Evolutionary conservation across 1,284 basidiomycete species (phyloP).

Genomic region (Pyrrhoderma noxium): DNA sequence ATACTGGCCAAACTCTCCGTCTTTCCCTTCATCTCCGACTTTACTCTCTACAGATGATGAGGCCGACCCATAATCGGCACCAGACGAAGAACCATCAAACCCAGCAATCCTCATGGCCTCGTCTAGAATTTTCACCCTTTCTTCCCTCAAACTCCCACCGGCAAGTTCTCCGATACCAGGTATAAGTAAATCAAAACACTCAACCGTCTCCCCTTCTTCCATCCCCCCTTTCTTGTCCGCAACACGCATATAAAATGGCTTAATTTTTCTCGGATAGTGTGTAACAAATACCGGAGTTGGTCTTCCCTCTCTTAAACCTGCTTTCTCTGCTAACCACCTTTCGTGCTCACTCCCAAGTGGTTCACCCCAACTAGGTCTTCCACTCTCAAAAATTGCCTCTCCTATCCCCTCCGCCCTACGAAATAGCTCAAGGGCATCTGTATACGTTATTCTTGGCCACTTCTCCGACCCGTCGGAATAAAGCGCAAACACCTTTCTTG

Average conservation of each 20-base stretch:
- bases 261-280: slow-evolving; percentile 76
- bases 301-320: slow-evolving; percentile 24
- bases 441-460: slow-evolving; percentile 80
- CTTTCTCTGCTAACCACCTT: slow-evolving; percentile 73
- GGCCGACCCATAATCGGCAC: too few species aligned
- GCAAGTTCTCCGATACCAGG: slow-evolving; percentile 86
- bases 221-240: slow-evolving; percentile 33
- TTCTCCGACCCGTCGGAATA: slow-evolving; percentile 15
- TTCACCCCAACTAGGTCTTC: slow-evolving; percentile 59
- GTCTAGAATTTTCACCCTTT: slow-evolving; percentile 55
- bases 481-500: too few species aligned
- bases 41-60: neutral
- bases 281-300: slow-evolving; percentile 83
- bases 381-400: slow-evolving; percentile 40
- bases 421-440: slow-evolving; percentile 65
- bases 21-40: slow-evolving; percentile 21
- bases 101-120: slow-evolving; percentile 36
- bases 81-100: too few species aligned
- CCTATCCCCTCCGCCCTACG: slow-evolving; percentile 27
- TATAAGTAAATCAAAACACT: slow-evolving; percentile 92
- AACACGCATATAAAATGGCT: slow-evolving; percentile 94
- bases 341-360: slow-evolving; percentile 88
- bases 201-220: slow-evolving; percentile 50
- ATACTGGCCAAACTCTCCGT: slow-evolving; percentile 48
- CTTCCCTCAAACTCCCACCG: slow-evolving; percentile 88